These are phyloP conservation scores for Aphanomyces astaci DNA, from an alignment of 352 stramenopile genomes.

Conservation along the genomic window DNA sequence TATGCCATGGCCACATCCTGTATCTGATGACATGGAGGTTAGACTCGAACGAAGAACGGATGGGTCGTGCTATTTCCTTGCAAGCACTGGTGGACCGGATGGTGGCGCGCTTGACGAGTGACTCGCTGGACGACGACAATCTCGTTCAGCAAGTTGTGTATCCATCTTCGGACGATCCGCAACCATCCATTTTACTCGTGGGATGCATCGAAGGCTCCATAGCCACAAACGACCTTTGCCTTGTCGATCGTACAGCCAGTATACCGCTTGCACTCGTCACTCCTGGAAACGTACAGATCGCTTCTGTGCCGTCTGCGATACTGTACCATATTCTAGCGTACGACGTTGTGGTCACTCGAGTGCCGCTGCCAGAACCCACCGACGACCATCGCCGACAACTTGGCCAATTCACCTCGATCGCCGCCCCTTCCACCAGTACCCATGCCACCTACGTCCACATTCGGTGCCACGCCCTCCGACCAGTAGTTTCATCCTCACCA, in stretches of 20 bases:
- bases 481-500: no score
- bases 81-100: conserved; percentile 6
- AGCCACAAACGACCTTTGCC: not conserved
- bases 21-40: no score
- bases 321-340: conserved; percentile 3
- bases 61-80: not conserved
- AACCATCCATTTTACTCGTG: not conserved
- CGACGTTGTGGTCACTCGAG: not conserved
- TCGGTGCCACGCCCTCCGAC: not conserved
- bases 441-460: not conserved
- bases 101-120: not conserved
- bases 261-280: not conserved
- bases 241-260: conserved; percentile 3
- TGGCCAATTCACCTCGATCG: no score
- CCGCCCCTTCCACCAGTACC: not conserved
- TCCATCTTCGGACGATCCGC: not conserved
- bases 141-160: not conserved
- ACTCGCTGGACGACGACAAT: not conserved
- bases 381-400: not conserved
- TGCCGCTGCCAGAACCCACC: not conserved
- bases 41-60: not conserved
- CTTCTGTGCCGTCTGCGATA: not conserved
- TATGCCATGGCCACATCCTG: no score
- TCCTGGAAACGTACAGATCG: not conserved
- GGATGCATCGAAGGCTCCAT: conserved; percentile 1